Percentiles rank a stretch among this genome's conserved stretches.
Evolutionary conservation across 129 eudicot species (phyloP).

Genomic region (Flaveria linearis): DNA sequence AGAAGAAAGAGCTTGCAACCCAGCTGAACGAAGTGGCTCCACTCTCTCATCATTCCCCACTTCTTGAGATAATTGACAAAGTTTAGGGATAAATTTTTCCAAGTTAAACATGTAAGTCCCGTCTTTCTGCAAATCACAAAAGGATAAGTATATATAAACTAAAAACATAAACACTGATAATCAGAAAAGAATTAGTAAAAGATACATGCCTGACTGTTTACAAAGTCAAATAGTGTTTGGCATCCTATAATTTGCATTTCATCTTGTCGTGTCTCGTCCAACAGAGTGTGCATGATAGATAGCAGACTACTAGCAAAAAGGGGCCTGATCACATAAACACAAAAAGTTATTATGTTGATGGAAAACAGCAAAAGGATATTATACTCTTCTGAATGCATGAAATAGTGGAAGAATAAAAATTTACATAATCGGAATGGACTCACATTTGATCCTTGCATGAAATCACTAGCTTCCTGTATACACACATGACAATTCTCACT

Average conservation of each 20-base stretch:
- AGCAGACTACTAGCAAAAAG: constrained; percentile 77
- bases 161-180: neutral
- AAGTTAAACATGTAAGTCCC: constrained; percentile 69
- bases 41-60: constrained; percentile 58
- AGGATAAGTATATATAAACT: neutral
- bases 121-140: constrained; percentile 50
- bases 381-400: neutral
- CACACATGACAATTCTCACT: constrained; percentile 66
- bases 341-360: neutral
- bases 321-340: constrained; percentile 52
- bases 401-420: neutral
- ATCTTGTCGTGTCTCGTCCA: constrained; percentile 73
- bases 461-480: constrained; percentile 72
- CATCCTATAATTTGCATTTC: constrained; percentile 74
- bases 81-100: constrained; percentile 70
- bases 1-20: constrained; percentile 70
- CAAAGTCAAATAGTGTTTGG: constrained; percentile 69
- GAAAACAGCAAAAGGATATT: neutral
- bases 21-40: constrained; percentile 56
- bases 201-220: constrained; percentile 56
- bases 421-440: constrained; percentile 35
- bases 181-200: neutral
- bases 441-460: constrained; percentile 85
- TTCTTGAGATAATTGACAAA: constrained; percentile 71
- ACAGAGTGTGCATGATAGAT: constrained; percentile 62